Evolutionary conservation across 2,329 filamentous ascomycete genomes (phyloP).

Genomic region (Aspergillus ruber): DNA sequence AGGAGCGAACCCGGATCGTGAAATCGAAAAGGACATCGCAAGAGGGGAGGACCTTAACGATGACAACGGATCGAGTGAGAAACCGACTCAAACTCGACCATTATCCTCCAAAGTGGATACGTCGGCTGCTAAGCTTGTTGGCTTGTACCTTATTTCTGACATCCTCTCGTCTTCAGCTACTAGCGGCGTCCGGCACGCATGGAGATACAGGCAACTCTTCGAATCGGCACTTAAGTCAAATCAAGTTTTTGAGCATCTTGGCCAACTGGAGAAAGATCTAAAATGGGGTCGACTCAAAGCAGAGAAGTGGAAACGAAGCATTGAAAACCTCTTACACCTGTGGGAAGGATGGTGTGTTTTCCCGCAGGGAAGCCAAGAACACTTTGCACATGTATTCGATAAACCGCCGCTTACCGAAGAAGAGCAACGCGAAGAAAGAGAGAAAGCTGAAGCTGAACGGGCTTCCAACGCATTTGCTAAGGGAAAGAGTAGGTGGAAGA

Average conservation of each 20-base stretch:
- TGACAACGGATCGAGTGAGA: slow-evolving; percentile 17
- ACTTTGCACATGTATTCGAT: slow-evolving; percentile 65
- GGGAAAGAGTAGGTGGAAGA: slow-evolving; percentile 42
- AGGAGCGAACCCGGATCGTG: slow-evolving; percentile 56
- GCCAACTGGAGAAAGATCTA: slow-evolving; percentile 63
- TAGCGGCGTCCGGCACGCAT: slow-evolving; percentile 72
- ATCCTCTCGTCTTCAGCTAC: slow-evolving; percentile 71
- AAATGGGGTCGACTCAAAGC: slow-evolving; percentile 75
- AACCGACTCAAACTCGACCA: slow-evolving; percentile 31
- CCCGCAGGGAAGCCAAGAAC: slow-evolving; percentile 64
- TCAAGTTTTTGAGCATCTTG: slow-evolving; percentile 68
- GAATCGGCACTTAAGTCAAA: slow-evolving; percentile 63
- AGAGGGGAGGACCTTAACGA: slow-evolving; percentile 29
- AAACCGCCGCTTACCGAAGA: slow-evolving; percentile 55
- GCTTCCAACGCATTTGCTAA: slow-evolving; percentile 30
- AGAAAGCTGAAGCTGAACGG: slow-evolving; percentile 37
- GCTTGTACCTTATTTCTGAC: slow-evolving; percentile 72
- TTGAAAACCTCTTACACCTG: slow-evolving; percentile 60
- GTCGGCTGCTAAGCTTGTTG: slow-evolving; percentile 69
- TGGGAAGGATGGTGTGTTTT: slow-evolving; percentile 66
- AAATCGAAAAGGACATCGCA: slow-evolving; percentile 22
- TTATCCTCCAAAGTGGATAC: slow-evolving; percentile 49
- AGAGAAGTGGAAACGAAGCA: slow-evolving; percentile 77
- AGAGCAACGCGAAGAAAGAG: slow-evolving; percentile 39
- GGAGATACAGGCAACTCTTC: slow-evolving; percentile 78